These are phyloP conservation scores for Lobosporangium transversale DNA, from an alignment of 192 early-diverging fungal genomes.

Conservation along the genomic window DNA sequence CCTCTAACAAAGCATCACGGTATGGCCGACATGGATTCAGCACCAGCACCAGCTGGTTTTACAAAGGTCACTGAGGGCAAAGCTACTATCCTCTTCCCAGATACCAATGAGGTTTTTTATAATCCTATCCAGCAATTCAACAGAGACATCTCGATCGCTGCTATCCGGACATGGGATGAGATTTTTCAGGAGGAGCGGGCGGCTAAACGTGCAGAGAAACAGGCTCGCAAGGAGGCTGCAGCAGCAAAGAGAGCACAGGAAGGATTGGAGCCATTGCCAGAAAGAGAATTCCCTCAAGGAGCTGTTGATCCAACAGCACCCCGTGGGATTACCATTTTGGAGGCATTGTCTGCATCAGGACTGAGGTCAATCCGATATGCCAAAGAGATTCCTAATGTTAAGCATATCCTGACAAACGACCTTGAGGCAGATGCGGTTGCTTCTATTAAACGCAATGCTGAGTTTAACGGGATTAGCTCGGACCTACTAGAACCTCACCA, in stretches of 20 bases:
- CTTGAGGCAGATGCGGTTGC: conserved; percentile 88
- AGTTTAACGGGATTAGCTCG: conserved; percentile 81
- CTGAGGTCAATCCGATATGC: conserved; percentile 96
- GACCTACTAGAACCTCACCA: conserved; percentile 80
- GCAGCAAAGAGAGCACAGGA: conserved; percentile 33
- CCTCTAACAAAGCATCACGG: neutral
- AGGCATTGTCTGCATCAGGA: conserved; percentile 95
- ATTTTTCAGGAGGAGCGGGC: conserved; percentile 73
- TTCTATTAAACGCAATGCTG: conserved; percentile 86
- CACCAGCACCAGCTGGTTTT: conserved; percentile 55
- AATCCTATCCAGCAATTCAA: conserved; percentile 99
- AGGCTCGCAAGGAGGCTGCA: conserved; percentile 40
- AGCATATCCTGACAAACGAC: conserved; percentile 92
- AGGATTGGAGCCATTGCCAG: conserved; percentile 27
- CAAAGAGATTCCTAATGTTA: conserved; percentile 85
- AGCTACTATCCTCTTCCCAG: conserved; percentile 87
- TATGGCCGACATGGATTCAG: conserved; percentile 29
- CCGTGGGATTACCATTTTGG: conserved; percentile 75
- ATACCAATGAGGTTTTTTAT: conserved; percentile 96
- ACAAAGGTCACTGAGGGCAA: conserved; percentile 78
- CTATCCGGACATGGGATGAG: conserved; percentile 92
- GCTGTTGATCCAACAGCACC: conserved; percentile 29
- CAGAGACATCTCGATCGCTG: conserved; percentile 96
- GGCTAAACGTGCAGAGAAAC: conserved; percentile 66
- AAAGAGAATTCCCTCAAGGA: conserved; percentile 30